Percentiles rank a stretch among this genome's conserved stretches.
These are phyloP conservation scores for Paracamarosporium sp. DNA, from an alignment of 2,329 filamentous ascomycete species.

Conservation along the genomic window DNA sequence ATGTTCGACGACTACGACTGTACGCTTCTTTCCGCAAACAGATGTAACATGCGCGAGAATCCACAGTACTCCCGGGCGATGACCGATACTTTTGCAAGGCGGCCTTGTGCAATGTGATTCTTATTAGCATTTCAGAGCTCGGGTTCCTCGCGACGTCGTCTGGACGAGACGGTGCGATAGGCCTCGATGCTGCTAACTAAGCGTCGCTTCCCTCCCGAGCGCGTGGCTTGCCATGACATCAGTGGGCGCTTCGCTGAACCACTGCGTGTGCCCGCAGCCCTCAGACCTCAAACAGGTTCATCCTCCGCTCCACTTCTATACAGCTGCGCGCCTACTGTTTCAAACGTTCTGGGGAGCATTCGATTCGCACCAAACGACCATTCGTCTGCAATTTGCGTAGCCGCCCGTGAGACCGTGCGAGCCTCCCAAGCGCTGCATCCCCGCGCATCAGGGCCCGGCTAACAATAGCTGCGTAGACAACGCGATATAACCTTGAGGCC, in stretches of 20 bases:
- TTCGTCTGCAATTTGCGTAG: slow-evolving; percentile 16
- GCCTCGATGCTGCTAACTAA: not conserved
- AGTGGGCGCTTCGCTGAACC: slow-evolving; percentile 25
- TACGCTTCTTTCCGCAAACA: not conserved
- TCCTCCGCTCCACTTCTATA: slow-evolving; percentile 12
- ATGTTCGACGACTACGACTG: not conserved
- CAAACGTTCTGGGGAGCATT: slow-evolving; percentile 16
- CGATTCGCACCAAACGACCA: slow-evolving; percentile 2
- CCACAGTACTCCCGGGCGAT: not conserved
- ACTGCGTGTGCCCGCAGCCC: slow-evolving; percentile 19
- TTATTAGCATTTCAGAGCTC: too few species aligned
- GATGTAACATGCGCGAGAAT: not conserved
- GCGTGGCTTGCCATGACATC: slow-evolving; percentile 24
- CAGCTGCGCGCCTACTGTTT: slow-evolving; percentile 29
- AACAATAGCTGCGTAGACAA: slow-evolving; percentile 28
- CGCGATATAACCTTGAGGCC: slow-evolving; percentile 22
- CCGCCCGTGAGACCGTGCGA: slow-evolving; percentile 25
- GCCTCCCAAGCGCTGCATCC: slow-evolving; percentile 10
- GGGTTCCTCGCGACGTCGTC: not conserved
- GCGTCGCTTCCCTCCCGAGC: slow-evolving; percentile 1
- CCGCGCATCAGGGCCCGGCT: slow-evolving; percentile 20
- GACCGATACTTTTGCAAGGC: not conserved
- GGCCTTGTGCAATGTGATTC: too few species aligned
- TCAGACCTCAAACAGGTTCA: slow-evolving; percentile 25
- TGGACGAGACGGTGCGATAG: not conserved